These are phyloP conservation scores for Vitis hybrid DNA, from an alignment of 177 flowering plant species.

Conservation along the genomic window DNA sequence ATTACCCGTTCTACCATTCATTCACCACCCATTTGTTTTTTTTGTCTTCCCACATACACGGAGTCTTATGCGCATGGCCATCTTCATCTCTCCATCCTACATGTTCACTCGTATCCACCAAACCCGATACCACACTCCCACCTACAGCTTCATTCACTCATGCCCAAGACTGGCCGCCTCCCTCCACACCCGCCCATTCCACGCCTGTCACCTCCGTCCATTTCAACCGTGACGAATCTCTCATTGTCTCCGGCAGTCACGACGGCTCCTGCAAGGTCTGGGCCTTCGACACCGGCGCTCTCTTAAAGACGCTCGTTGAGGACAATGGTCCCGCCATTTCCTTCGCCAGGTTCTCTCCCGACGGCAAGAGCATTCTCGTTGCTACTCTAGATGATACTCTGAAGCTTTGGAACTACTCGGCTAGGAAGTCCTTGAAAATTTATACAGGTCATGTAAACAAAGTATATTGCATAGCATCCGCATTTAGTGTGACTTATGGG, in stretches of 20 bases:
- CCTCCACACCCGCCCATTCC: constrained; percentile 57
- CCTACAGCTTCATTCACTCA: no score
- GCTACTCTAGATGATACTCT: constrained; percentile 84
- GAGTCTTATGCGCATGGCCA: no score
- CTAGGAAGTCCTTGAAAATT: constrained; percentile 71
- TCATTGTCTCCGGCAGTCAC: constrained; percentile 82
- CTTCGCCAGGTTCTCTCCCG: constrained; percentile 85
- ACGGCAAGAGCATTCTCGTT: constrained; percentile 90
- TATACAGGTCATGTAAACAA: constrained; percentile 79
- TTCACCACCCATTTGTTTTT: no score
- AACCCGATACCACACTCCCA: no score
- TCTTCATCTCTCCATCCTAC: no score
- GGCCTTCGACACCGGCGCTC: constrained; percentile 64
- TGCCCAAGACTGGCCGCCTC: constrained; percentile 57
- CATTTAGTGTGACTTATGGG: constrained; percentile 86
- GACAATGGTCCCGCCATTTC: constrained; percentile 75
- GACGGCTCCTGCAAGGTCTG: constrained; percentile 92
- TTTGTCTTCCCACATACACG: no score
- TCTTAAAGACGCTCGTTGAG: constrained; percentile 65
- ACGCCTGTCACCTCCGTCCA: constrained; percentile 82
- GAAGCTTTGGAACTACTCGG: constrained; percentile 82
- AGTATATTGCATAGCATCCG: constrained; percentile 67
- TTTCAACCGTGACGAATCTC: constrained; percentile 77
- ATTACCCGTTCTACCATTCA: no score
- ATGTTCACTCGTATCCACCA: no score